Base-by-base conservation (phyloP, 306 rosid species). In the Astragalus membranaceus region DNA sequence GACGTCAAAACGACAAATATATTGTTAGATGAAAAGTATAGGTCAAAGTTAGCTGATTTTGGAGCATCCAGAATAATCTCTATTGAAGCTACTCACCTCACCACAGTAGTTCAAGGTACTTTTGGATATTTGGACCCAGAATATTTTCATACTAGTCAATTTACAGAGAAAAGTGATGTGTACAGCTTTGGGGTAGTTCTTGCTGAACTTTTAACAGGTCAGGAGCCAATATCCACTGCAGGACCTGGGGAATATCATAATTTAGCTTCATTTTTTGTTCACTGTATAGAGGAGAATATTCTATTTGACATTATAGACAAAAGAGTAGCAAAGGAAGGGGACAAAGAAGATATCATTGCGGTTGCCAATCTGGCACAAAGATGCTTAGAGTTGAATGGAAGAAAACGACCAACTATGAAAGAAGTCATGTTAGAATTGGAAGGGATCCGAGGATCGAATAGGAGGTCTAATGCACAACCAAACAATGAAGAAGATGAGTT, bases 341-440 rank as follows among this genome's bases (percentile, higher is more conserved):
- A 52, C 4, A 73, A 39, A 35, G 81, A 83, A 8, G 78, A 84
- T 6, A 47, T 81, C 20, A 5, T 37, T 9, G 68, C 1, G 3
- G 80, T 84, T 60, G 86, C 87, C 3, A 60, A 67, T 30, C 68
- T 87, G 46, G 86, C 84, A 4, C 26, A 51, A 5, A 78, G 83
- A 49, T 85, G 89, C 54, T 42, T 87, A 64, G 47, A 59, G 44
- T 32, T 80, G 65, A 78, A 64, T 10, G 89, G 89, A 11, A 80
- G 26, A 63, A 75, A 66, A 5, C 71, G 88, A 6, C 89, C 92
- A 10, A 78, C 75, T 0, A 80, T 82, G 92, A 82, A 64, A 64
- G 87, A 87, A 70, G 85, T 84, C 0, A 75, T 67, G 1, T 58
- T 63, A 2, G 86, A 81, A 12, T 61, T 86, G 8, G 90, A 86